A percentile compares a stretch with the other conserved stretches of the same genome.
Conservation (phyloP, 495 filamentous ascomycete species). For the Pseudomonodictys pantanalensis region DNA sequence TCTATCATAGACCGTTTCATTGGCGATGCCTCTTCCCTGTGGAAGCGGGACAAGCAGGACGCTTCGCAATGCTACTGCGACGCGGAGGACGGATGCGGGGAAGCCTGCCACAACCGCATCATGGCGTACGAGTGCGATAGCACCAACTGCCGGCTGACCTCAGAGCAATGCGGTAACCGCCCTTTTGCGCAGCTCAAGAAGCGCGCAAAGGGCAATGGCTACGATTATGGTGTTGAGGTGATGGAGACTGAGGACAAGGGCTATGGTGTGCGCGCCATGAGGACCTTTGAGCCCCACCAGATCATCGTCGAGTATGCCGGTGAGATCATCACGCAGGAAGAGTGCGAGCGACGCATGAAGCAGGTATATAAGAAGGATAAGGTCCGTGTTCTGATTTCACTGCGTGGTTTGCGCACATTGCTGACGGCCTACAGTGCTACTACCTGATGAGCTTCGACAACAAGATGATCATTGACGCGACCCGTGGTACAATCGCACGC, state of each 20-base stretch:
- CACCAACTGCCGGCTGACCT: constrained; percentile 76
- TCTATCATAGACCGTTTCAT: constrained; percentile 73
- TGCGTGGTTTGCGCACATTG: constrained; percentile 10
- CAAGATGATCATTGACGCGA: constrained; percentile 98
- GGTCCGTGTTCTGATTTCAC: constrained; percentile 50
- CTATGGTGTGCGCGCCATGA: constrained; percentile 85
- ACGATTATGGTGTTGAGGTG: constrained; percentile 89
- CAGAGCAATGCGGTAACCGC: constrained; percentile 74
- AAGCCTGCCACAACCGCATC: constrained; percentile 86
- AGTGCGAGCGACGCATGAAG: constrained; percentile 90
- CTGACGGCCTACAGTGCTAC: constrained; percentile 59
- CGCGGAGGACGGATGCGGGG: constrained; percentile 74
- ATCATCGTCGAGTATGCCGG: constrained; percentile 98
- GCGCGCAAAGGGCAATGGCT: constrained; percentile 65
- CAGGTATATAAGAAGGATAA: constrained; percentile 87
- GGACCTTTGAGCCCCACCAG: constrained; percentile 81
- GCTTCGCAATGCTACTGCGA: constrained; percentile 79
- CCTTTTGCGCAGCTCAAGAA: constrained; percentile 77
- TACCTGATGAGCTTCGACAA: constrained; percentile 98
- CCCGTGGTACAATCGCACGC: constrained; percentile 88
- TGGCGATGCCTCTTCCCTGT: constrained; percentile 78
- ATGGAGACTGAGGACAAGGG: constrained; percentile 85
- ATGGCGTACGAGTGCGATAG: constrained; percentile 98
- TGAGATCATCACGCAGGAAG: constrained; percentile 91
- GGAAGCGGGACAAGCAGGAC: constrained; percentile 76